phyloP scores from a whole-genome alignment of 2,329 filamentous ascomycete genomes.

The Pyrenophora tritici-repentis region DNA sequence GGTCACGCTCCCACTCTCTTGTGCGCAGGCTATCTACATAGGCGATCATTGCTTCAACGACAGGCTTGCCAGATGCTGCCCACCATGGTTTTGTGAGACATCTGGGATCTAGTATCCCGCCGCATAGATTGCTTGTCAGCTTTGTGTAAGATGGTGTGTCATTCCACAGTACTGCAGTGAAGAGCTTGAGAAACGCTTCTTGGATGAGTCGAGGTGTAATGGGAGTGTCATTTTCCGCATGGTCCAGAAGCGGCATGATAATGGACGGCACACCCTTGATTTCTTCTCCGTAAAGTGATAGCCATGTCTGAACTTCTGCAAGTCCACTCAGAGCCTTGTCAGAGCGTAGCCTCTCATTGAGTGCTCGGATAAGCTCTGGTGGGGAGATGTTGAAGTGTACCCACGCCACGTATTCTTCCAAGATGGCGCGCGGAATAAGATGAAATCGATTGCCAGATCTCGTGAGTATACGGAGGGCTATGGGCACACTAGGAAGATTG shows the following conservation, averaged over 20 bases:
- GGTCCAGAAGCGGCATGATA: conserved; percentile 2
- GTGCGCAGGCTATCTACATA: conserved; percentile 28
- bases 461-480: conserved; percentile 8
- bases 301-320: conserved; percentile 27
- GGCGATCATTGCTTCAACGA: conserved; percentile 26
- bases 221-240: neutral
- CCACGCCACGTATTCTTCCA: conserved; percentile 32
- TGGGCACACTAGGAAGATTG: conserved; percentile 21
- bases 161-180: conserved; percentile 17
- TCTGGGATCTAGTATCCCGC: neutral
- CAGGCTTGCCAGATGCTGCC: conserved; percentile 12
- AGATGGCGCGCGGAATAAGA: conserved; percentile 21
- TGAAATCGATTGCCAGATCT: neutral
- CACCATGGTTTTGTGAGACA: conserved; percentile 17
- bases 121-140: neutral
- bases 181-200: conserved; percentile 22
- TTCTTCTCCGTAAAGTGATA: conserved; percentile 26
- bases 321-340: conserved; percentile 8
- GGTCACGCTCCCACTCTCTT: conserved; percentile 28
- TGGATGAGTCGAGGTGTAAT: conserved; percentile 23
- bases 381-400: conserved; percentile 29
- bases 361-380: conserved; percentile 16
- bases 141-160: conserved; percentile 11
- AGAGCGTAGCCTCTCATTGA: conserved; percentile 25
- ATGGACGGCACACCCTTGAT: neutral